phyloP scores from a whole-genome alignment of 306 rosid genomes.

The Pueraria montana region DNA sequence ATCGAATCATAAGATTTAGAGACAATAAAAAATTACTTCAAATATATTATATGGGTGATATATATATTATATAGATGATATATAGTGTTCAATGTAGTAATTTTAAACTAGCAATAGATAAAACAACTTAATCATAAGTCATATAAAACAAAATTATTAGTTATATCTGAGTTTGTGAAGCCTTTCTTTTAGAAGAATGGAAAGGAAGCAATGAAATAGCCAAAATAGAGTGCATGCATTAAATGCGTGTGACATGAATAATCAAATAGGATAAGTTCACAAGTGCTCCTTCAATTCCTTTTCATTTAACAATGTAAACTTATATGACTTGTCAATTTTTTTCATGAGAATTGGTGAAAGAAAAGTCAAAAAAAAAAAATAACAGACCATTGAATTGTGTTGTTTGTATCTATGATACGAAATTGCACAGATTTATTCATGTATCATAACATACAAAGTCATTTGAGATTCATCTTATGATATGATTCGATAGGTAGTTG shows the following conservation, averaged over 20 bases:
- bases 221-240: too few relatives aligned
- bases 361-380: too few relatives aligned
- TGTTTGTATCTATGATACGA: too few relatives aligned
- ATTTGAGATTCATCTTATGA: too few relatives aligned
- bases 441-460: too few relatives aligned
- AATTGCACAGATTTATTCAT: too few relatives aligned
- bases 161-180: background rate
- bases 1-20: background rate
- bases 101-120: background rate
- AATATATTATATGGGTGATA: background rate
- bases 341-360: too few relatives aligned
- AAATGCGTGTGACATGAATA: background rate
- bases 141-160: background rate
- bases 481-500: too few relatives aligned
- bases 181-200: background rate
- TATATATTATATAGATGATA: background rate
- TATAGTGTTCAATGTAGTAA: background rate
- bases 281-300: background rate
- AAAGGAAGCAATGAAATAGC: background rate
- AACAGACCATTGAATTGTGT: too few relatives aligned
- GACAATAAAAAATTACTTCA: background rate
- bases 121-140: background rate
- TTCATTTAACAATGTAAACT: background rate
- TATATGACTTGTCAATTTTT: too few relatives aligned
- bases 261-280: background rate